Base-by-base conservation (phyloP, 2,329 filamentous ascomycete genomes). In the Plenodomus tracheiphilus region DNA sequence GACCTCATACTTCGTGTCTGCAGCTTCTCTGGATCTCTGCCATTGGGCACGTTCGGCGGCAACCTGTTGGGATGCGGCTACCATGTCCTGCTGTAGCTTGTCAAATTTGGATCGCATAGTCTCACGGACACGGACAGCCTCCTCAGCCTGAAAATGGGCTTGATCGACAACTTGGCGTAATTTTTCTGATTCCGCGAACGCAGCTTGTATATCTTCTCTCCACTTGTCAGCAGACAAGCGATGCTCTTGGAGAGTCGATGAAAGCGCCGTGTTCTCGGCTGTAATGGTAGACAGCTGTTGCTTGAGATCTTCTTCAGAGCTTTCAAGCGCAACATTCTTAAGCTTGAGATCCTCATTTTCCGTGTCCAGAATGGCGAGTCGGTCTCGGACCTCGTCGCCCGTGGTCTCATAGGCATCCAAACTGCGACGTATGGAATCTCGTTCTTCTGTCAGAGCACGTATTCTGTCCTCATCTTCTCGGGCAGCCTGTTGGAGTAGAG, bases 11-110 rank as follows among this genome's bases (percentile, higher is more conserved):
- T 75, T 79, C 54, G 76, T 75, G 49, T 76, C 71, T 39, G 82
- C 76, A n/a, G 81, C 77, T 49, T 85, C 79, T 59, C 85, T 83
- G 48, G 75, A 87, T 74, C 88, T 88, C 62, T 85, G 84, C 75
- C 88, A 92, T 30, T 83, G 81, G 22, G 87, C 85, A 67, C 92
- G 93, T 67, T 97, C 92, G 62, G 89, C 85, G 18, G 88, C 85
- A 53, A 97, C 85, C 53, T 96, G 87, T 39, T 85, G 84, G 44
- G 89, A 86, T 41, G 91, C 89, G 47, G 79, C 79, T 25, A 85
- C 83, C 87, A 97, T 93, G 61, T 97, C 91, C 55, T 91, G 84
- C 72, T 97, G 92, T 34, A 99, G 78, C 51, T 85, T 85, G 61
- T 93, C 84, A 64, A 97, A 88, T 73, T 94, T 96, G 69, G 80